Evolutionary conservation across 768 basidiomycete species (phyloP).

Genomic region (Russula earlei): DNA sequence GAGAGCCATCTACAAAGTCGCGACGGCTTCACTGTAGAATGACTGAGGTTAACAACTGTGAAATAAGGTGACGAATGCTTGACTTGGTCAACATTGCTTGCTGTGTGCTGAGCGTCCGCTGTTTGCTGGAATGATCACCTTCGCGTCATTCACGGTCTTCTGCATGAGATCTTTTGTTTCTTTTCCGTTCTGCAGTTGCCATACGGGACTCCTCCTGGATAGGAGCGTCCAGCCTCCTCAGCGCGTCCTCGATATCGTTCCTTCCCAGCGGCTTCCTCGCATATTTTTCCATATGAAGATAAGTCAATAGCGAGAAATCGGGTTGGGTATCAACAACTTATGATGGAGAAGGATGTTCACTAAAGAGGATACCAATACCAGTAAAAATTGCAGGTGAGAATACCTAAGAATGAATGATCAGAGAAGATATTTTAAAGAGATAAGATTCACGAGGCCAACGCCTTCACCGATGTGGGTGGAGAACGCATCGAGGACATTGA

Average conservation of each 20-base stretch:
- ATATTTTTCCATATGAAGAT: background rate
- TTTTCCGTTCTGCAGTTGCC: background rate
- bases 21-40: background rate
- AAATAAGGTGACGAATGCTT: background rate
- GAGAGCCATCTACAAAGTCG: background rate
- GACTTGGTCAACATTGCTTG: no score
- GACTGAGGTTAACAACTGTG: background rate
- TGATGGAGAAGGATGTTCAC: background rate
- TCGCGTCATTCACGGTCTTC: background rate
- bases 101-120: no score
- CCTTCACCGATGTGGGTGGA: background rate
- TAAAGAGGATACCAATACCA: background rate
- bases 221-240: background rate
- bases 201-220: background rate
- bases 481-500: background rate
- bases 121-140: background rate
- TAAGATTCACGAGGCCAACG: background rate
- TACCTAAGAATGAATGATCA: background rate
- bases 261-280: background rate
- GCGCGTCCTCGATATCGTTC: background rate
- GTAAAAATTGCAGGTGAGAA: background rate
- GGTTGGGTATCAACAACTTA: background rate
- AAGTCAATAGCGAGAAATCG: background rate
- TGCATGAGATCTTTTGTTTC: background rate
- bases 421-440: background rate